phyloP scores from a whole-genome alignment of 257 asterid species.

The Nicotiana tabacum region DNA sequence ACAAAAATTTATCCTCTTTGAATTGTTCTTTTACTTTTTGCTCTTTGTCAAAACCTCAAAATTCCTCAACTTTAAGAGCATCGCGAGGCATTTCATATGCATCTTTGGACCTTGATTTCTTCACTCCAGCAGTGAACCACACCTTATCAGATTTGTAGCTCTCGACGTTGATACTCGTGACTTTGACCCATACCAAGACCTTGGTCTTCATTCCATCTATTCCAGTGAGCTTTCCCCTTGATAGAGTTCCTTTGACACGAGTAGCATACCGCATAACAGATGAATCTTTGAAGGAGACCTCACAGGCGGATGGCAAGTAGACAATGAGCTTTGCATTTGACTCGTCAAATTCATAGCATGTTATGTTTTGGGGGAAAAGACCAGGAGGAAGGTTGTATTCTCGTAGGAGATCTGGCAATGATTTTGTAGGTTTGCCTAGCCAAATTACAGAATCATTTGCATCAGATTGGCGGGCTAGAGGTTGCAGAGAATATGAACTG shows the following conservation, averaged over 20 bases:
- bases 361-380: conserved; percentile 83
- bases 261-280: conserved; percentile 58
- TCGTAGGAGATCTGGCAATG: conserved; percentile 67
- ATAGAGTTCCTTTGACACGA: conserved; percentile 71
- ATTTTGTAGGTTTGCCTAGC: conserved; percentile 68
- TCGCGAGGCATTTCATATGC: conserved; percentile 67
- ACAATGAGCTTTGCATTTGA: conserved; percentile 58
- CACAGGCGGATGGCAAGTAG: conserved; percentile 63
- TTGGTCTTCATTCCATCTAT: conserved; percentile 92
- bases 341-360: conserved; percentile 72
- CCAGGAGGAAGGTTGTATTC: conserved; percentile 84
- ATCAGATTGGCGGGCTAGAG: neutral
- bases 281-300: conserved; percentile 86
- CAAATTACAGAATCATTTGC: neutral
- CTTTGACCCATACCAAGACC: conserved; percentile 88
- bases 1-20: neutral
- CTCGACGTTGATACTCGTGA: conserved; percentile 52
- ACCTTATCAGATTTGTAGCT: conserved; percentile 77
- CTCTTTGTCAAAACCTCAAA: conserved; percentile 22
- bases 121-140: conserved; percentile 88
- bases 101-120: conserved; percentile 79
- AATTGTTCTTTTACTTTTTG: neutral
- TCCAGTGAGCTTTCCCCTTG: conserved; percentile 74
- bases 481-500: neutral
- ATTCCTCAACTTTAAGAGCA: conserved; percentile 56